Base-by-base conservation (phyloP, 2,329 filamentous ascomycete species). In the Aspergillus quadricinctus region DNA sequence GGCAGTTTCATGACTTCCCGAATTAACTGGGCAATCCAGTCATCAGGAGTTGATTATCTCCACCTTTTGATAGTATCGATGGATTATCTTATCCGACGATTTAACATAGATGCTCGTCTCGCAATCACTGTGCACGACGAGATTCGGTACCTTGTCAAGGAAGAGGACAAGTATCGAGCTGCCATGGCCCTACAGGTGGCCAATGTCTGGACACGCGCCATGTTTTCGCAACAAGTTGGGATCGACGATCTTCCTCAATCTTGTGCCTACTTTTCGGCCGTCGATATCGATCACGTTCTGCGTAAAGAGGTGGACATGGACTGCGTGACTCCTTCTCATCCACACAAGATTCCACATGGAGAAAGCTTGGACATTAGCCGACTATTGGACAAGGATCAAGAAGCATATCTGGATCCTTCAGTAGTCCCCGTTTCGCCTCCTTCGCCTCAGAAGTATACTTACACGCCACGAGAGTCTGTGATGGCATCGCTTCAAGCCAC, bases 11-110 rank as follows among this genome's bases (percentile, higher is more conserved):
- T 99, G 77, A 97, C 94, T 1, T 95, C 89, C 19, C 88, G 95
- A 35, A 97, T 99, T 76, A 99, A 99, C 71, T 99, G 94, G 94
- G 94, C 94, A 3, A 97, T 99, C 64, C 94, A 99, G 69, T 97
- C 92, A 0, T 96, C 90, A 0, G 94, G 95, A 4, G 93, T 97
- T 3, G 95, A 99, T 73, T 99, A 99, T 72, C 83, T 99, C 1
- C 94, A 99, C 69, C 85, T 99, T 4, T 82, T 99, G 19, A 91
- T 99, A 61, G 85, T 97, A 2, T 82, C 86, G 14, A 99, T 99
- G 95, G 92, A 97, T 70, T 96, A 96, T 69, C 82, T 99, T 3
- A 87, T 88, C 53, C 85, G 91, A 1, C 88, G 88, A 4, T 99
- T 89, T 78, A 92, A 90, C 66, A 85, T 99, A 58, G 75, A 89